Conservation (phyloP, 108 stramenopile genomes). For the Pseudonitzschia multiseries region DNA sequence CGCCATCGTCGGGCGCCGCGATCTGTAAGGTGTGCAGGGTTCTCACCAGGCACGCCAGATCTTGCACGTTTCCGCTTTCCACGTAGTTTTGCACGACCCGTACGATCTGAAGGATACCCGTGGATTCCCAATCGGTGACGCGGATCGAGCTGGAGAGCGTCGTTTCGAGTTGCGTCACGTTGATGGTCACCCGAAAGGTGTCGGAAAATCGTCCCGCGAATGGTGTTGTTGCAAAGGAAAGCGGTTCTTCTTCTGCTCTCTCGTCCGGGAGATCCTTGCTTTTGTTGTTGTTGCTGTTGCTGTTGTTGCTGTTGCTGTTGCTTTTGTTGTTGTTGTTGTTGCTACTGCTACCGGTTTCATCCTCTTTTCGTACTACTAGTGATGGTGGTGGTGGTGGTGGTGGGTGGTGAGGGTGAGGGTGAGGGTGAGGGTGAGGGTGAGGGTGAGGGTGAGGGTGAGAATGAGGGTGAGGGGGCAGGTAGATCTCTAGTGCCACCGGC, state of each 20-base stretch:
- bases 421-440: too few species aligned
- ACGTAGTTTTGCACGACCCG: slow-evolving; percentile 8
- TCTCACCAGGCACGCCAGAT: slow-evolving; percentile 22
- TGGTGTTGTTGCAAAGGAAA: too few species aligned
- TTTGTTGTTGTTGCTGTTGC: not conserved
- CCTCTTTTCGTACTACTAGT: too few species aligned
- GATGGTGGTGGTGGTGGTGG: not conserved
- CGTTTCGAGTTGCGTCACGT: slow-evolving; percentile 40
- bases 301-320: too few species aligned
- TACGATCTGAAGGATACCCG: slow-evolving; percentile 46
- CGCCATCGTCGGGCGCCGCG: not conserved
- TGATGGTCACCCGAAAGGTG: slow-evolving; percentile 51
- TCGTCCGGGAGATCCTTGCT: too few species aligned
- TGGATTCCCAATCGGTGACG: slow-evolving; percentile 40
- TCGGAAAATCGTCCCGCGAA: slow-evolving; percentile 13
- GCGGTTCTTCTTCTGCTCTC: too few species aligned
- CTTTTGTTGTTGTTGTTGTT: too few species aligned
- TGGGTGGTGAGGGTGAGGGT: too few species aligned
- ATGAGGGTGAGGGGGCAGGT: slow-evolving; percentile 20
- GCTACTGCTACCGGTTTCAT: too few species aligned
- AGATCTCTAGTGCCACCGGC: slow-evolving; percentile 41
- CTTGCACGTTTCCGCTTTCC: slow-evolving; percentile 3
- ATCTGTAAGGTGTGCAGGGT: slow-evolving; percentile 20
- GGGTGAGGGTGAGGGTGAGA: too few species aligned
- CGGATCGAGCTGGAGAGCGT: slow-evolving; percentile 18